These are phyloP conservation scores for Stenogyne calaminthoides DNA, from an alignment of 305 asterid genomes.

Conservation along the genomic window DNA sequence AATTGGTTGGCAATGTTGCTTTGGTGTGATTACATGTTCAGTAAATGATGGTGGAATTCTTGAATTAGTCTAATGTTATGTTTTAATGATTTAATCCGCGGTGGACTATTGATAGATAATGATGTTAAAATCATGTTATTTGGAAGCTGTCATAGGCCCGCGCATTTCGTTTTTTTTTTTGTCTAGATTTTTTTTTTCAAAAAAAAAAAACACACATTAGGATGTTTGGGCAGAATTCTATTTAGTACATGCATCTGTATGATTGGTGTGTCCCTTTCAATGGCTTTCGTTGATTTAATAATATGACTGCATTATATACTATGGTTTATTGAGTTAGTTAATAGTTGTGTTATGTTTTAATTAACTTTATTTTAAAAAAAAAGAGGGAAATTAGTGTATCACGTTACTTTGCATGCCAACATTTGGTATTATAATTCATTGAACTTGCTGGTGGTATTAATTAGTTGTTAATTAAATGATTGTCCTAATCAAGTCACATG, in stretches of 20 bases:
- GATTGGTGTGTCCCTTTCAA: constrained; percentile 43
- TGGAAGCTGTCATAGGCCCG: constrained; percentile 26
- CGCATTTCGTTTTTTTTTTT: constrained; percentile 18
- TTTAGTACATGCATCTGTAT: constrained; percentile 41
- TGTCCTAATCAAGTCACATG: constrained; percentile 90
- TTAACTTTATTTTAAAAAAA: neutral
- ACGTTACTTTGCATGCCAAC: constrained; percentile 66
- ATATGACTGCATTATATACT: constrained; percentile 19
- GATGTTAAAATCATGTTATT: constrained; percentile 23
- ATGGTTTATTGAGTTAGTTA: constrained; percentile 24
- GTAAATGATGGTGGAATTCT: constrained; percentile 5
- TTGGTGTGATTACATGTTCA: neutral
- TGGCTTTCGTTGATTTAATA: constrained; percentile 25
- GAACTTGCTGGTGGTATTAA: constrained; percentile 63
- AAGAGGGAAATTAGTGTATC: constrained; percentile 31
- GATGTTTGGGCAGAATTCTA: constrained; percentile 38
- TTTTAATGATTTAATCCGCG: neutral
- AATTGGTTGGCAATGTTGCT: neutral
- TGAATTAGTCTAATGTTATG: constrained; percentile 3
- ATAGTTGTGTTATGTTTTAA: constrained; percentile 30
- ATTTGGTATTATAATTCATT: constrained; percentile 51
- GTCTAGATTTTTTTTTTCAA: neutral
- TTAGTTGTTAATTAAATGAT: constrained; percentile 36
- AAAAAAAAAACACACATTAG: neutral
- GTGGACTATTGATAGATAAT: constrained; percentile 5